Conservation (phyloP, 2,329 filamentous ascomycete genomes). For the Trichoderma cornu-damae region DNA sequence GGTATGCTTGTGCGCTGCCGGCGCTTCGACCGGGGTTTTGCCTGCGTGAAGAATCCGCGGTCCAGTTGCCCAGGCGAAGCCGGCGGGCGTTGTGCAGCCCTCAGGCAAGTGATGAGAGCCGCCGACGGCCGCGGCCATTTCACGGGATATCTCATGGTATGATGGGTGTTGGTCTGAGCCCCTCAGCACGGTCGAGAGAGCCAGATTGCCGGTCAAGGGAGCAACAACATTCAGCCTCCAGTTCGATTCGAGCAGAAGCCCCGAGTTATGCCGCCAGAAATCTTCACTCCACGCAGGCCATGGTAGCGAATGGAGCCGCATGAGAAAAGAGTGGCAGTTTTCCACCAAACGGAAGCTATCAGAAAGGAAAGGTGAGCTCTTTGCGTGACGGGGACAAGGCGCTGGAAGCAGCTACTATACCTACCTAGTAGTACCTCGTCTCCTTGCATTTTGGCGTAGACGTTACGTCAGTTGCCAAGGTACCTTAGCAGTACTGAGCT, state of each 20-base stretch:
- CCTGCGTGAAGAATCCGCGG: constrained; percentile 21
- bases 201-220: background rate
- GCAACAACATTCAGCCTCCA: background rate
- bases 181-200: background rate
- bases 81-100: constrained; percentile 3
- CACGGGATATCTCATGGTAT: constrained; percentile 19
- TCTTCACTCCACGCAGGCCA: constrained; percentile 1
- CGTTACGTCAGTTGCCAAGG: constrained; percentile 13
- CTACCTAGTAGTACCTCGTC: too few species aligned
- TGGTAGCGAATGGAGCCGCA: background rate
- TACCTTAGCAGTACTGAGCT: background rate
- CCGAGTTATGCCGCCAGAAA: background rate
- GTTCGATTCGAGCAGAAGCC: background rate
- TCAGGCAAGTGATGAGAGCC: constrained; percentile 4
- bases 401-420: background rate
- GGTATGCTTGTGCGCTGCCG: constrained; percentile 25
- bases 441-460: constrained; percentile 13
- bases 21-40: constrained; percentile 22
- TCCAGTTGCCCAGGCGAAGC: constrained; percentile 22
- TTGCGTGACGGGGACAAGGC: constrained; percentile 2
- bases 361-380: background rate
- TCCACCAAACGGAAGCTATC: background rate
- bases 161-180: background rate
- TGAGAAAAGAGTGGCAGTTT: background rate
- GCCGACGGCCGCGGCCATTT: constrained; percentile 17